A percentile compares a stretch with the other conserved stretches of the same genome.
These are phyloP conservation scores for Priceomyces haplophilus DNA, from an alignment of 805 yeast genomes.

Conservation along the genomic window DNA sequence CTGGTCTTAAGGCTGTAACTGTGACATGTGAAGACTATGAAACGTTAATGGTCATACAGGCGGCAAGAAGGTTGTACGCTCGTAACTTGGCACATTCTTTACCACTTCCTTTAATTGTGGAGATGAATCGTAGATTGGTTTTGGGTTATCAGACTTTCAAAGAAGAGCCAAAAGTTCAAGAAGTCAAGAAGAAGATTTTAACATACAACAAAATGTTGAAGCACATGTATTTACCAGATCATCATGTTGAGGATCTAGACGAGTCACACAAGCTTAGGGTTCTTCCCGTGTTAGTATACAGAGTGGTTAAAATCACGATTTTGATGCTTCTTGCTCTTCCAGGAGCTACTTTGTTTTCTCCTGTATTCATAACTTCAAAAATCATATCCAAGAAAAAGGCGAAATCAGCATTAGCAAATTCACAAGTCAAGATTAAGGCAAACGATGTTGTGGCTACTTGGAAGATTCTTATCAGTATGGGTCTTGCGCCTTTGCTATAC, in stretches of 20 bases:
- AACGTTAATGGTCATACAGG: slow-evolving; percentile 83
- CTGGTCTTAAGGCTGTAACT: slow-evolving; percentile 78
- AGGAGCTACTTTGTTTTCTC: slow-evolving; percentile 83
- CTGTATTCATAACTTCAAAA: slow-evolving; percentile 80
- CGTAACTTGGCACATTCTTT: slow-evolving; percentile 67
- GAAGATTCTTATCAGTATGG: slow-evolving; percentile 89
- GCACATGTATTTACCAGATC: slow-evolving; percentile 53
- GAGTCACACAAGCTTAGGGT: slow-evolving; percentile 50
- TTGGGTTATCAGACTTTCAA: slow-evolving; percentile 74
- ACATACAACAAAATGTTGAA: slow-evolving; percentile 61
- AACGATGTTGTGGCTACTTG: slow-evolving; percentile 95
- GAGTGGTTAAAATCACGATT: slow-evolving; percentile 55
- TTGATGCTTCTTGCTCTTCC: slow-evolving; percentile 72
- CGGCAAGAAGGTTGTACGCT: slow-evolving; percentile 85
- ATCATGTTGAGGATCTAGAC: slow-evolving; percentile 54
- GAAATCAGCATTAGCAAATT: slow-evolving; percentile 72
- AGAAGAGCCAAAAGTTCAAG: slow-evolving; percentile 64
- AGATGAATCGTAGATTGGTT: slow-evolving; percentile 84
- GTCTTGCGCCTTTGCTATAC: slow-evolving; percentile 83
- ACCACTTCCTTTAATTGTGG: slow-evolving; percentile 81
- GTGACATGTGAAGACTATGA: slow-evolving; percentile 88
- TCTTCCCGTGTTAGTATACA: slow-evolving; percentile 50
- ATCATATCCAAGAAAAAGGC: slow-evolving; percentile 72
- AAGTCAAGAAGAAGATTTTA: slow-evolving; percentile 60
- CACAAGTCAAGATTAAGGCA: slow-evolving; percentile 88